Base-by-base conservation (phyloP, 2,329 filamentous ascomycete genomes). In the Aspergillus pseudoviridinutans region DNA sequence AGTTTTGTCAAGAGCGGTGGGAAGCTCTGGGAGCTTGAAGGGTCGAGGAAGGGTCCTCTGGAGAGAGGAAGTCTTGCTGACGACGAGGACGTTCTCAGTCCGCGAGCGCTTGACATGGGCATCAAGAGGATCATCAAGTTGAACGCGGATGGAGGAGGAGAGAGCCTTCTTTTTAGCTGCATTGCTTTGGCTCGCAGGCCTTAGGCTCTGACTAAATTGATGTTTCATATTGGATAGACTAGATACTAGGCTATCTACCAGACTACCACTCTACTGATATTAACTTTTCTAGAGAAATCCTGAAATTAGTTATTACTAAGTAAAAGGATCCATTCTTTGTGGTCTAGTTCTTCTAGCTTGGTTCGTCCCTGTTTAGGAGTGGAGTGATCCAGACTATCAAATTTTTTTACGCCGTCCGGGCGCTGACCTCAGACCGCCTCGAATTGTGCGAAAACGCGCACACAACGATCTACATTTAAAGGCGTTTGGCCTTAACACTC, bases 21-120 rank as follows among this genome's bases (percentile, higher is more conserved):
- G 7, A 63, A 69, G 58, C 50, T 74, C 57, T 74, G 68, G 67
- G 72, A 74, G 59, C 55, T 75, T 38, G 67, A 74, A 47, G 71
- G 71, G 3, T 58, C 62, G 20, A 65, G 66, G 62, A 69, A 68
- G 46, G 70, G 70, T 2, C 72, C 71, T 3, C 42, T 71, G 12
- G 63, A 69, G 51, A 63, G 66, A 49, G 72, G 70, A 20, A 35
- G 51, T 41, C 59, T 74, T 3, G 61, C 27, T 17, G 60, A 66
- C 9, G 64, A 66, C 35, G 70, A 72, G 50, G 71, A 74, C 61
- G 64, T 68, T 6, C 50, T 74, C 20, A 70, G 68, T 53, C 56
- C 63, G 10, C 57, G 61, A 49, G 70, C 66, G 12, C 57, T 74
- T 24, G 63, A 70, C 32, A 60, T 68, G 52, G 69, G 68, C n/a